Base-by-base conservation (phyloP, 768 basidiomycete genomes). In the Lentinus tigrinus region DNA sequence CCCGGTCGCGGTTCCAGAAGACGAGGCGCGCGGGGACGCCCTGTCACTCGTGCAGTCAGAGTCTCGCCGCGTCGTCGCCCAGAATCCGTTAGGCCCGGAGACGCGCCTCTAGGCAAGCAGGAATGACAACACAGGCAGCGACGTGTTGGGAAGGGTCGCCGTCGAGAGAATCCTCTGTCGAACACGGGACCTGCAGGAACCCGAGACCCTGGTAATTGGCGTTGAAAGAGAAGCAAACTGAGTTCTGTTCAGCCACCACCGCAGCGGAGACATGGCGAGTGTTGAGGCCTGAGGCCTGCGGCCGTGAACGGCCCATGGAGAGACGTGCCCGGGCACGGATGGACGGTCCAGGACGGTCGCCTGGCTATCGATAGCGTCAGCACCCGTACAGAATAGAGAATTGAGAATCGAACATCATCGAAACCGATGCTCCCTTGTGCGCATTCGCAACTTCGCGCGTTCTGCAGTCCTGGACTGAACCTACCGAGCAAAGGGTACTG, bases 31-130 rank as follows among this genome's bases (percentile, higher is more conserved):
- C 19, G 43, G 21, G 43, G 43, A 23, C 21, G 21, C 21, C 13
- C 43, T 27, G 19, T 24, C 43, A 46, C 43, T 46, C 36, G 52
- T 52, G n/a, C n/a, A n/a, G n/a, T n/a, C n/a, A n/a, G 52, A 47
- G 58, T 39, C 52, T 54, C 47, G 58, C 28, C 36, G 48, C 38
- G 31, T 48, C 46, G 26, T 26, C n/a, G n/a, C n/a, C 57, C 46
- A 48, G 58, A 59, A 37, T 9, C 58, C 58, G 58, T 53, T 52
- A 52, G 57, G 38, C 52, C 52, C 51, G 57, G 43, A 34, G 28
- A 5, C 31, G 58, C 52, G 58, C 39, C 47, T 54, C 28, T 47
- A 31, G 40, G 49, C 47, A 39, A 40, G 24, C 47, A 17, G 31
- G 57, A 52, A 42, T 59, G 58, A 54, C 52, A 59, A 31, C 52